Base-by-base conservation (phyloP, 139 green algal species). In the Astrephomene gubernaculifera region DNA sequence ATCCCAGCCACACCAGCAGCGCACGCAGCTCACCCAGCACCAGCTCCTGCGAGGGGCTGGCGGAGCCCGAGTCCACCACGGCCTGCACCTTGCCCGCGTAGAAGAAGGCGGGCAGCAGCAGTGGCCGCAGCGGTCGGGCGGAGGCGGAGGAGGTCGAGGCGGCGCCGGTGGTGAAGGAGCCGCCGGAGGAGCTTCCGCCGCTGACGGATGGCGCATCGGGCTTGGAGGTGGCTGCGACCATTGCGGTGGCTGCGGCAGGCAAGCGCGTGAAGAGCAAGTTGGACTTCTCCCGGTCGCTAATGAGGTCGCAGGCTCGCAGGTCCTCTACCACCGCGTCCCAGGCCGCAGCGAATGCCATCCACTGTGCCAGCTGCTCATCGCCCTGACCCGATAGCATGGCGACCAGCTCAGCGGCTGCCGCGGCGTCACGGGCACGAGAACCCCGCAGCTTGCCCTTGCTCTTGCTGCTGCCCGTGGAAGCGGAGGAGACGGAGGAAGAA, bases 321-420 rank as follows among this genome's bases (percentile, higher is more conserved):
- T 90, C 88, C 3, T 82, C 61, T 22, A 92, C 67, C 35, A 90
- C 65, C 8, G 79, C 83, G 27, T 83, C 83, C 83, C 83, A 88
- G 21, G 72, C 83, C 2, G 38, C 54, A 12, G 83, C 83, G 44
- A 88, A 88, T 2, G 60, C 68, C 36, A 49, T 36, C 83, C 83
- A 88, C 85, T 71, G 82, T 0, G 85, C 85, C 65, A 89, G 71
- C 82, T 53, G 71, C 82, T 71, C 71, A 3, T 67, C 79, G 31
- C 79, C 64, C 63, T 53, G 63, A 7, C 71, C 69, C 21, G n/a
- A 52, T 57, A 82, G 52, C 71, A 87, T 73, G 17, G 38, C 41
- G 19, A 73, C 60, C n/a, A 81, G 39, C 64, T 61, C 81, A 27
- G 67, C 70, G 53, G 68, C 79, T 4, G 64, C 27, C 17, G 60